Conservation (phyloP, 2,329 filamentous ascomycete genomes). For the Scleromitrula shiraiana region DNA sequence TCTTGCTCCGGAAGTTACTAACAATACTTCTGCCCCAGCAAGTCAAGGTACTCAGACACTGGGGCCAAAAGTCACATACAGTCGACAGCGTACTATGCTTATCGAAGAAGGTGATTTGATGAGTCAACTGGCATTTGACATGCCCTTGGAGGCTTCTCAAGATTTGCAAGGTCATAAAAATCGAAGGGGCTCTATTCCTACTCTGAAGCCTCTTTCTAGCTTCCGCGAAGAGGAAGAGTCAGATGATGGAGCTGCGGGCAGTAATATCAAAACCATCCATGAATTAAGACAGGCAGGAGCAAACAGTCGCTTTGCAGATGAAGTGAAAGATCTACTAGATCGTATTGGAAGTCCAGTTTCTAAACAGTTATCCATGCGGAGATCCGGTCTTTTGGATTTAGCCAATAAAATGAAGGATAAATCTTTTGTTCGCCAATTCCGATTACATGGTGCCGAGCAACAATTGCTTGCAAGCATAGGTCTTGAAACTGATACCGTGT, state of each 20-base stretch:
- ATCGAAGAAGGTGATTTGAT: conserved; percentile 29
- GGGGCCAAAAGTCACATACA: conserved; percentile 29
- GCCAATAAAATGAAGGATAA: conserved; percentile 52
- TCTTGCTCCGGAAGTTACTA: conserved; percentile 9
- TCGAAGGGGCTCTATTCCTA: conserved; percentile 24
- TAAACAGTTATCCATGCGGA: conserved; percentile 43
- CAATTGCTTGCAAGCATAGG: conserved; percentile 56
- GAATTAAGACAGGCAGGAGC: conserved; percentile 58
- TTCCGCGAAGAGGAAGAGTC: conserved; percentile 27
- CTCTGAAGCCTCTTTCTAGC: conserved; percentile 20
- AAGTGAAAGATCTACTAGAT: conserved; percentile 56
- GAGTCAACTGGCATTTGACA: conserved; percentile 24
- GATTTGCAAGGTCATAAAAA: conserved; percentile 13
- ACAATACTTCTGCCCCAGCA: conserved; percentile 9
- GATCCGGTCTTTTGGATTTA: conserved; percentile 52
- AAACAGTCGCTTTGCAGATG: conserved; percentile 57
- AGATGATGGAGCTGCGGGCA: conserved; percentile 19
- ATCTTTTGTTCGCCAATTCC: conserved; percentile 60
- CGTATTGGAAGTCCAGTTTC: conserved; percentile 46
- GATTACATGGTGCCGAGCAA: conserved; percentile 64
- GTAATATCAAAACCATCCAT: conserved; percentile 53
- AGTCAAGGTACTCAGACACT: conserved; percentile 24
- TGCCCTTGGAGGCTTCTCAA: conserved; percentile 19
- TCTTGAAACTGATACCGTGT: conserved; percentile 50
- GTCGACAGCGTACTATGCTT: conserved; percentile 29